These are phyloP conservation scores for Lunularia cruciata DNA, from an alignment of 225 moss, liverwort and hornwort species.

Conservation along the genomic window DNA sequence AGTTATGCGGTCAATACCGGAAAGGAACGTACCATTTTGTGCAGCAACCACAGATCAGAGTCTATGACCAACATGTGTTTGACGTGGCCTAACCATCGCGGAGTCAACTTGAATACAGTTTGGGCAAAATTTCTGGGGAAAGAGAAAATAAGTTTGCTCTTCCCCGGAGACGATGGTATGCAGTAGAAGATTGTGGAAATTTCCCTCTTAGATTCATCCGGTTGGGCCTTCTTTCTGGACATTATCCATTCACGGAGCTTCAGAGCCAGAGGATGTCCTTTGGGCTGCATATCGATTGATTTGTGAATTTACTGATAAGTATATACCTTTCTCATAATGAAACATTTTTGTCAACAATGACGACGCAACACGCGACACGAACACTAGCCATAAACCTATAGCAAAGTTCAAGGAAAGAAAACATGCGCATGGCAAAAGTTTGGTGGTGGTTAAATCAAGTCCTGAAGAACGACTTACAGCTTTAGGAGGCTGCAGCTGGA, in stretches of 20 bases:
- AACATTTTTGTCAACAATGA: constrained; percentile 38
- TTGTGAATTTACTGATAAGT: neutral
- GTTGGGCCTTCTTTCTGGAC: constrained; percentile 27
- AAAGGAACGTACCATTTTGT: constrained; percentile 5
- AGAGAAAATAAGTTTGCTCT: constrained; percentile 2
- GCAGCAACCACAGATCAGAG: neutral
- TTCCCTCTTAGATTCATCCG: neutral
- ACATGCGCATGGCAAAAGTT: too few relatives aligned
- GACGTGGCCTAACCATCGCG: constrained; percentile 10
- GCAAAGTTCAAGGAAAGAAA: constrained; percentile 4
- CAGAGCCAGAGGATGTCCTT: constrained; percentile 16
- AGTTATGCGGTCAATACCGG: too few relatives aligned
- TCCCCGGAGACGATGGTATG: constrained; percentile 18
- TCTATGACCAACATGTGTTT: constrained; percentile 14
- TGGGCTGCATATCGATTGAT: constrained; percentile 8
- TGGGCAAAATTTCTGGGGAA: constrained; percentile 20
- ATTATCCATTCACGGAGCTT: constrained; percentile 13
- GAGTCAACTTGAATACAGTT: constrained; percentile 5
- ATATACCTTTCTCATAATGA: constrained; percentile 35
- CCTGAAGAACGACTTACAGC: constrained; percentile 4
- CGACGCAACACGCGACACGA: constrained; percentile 38
- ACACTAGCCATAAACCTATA: constrained; percentile 47
- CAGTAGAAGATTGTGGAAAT: constrained; percentile 1
- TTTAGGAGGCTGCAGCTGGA: constrained; percentile 22
- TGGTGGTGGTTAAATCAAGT: too few relatives aligned